Percentiles rank a stretch among this genome's conserved stretches.
These are phyloP conservation scores for Fusarium sp. DNA, from an alignment of 2,329 filamentous ascomycete species.

Conservation along the genomic window DNA sequence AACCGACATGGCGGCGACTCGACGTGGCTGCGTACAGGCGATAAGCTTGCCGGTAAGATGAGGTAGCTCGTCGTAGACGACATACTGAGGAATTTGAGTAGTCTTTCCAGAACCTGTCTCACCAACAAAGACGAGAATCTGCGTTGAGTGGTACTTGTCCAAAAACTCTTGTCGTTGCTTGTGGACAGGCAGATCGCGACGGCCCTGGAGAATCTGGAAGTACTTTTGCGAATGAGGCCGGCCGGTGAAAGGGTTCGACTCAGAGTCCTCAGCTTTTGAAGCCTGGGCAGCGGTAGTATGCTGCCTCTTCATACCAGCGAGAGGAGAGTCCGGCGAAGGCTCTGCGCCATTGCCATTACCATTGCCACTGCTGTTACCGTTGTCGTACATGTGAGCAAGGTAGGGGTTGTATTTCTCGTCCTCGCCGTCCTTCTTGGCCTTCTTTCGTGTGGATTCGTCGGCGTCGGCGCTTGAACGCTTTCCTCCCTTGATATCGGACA, in stretches of 20 bases:
- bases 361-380: constrained; percentile 52
- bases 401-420: constrained; percentile 76
- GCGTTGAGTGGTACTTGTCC: constrained; percentile 88
- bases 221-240: constrained; percentile 81
- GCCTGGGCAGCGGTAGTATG: constrained; percentile 82
- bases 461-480: constrained; percentile 58
- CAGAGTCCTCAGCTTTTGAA: constrained; percentile 77
- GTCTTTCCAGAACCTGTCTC: constrained; percentile 99
- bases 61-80: constrained; percentile 95
- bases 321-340: constrained; percentile 54
- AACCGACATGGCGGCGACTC: constrained; percentile 98
- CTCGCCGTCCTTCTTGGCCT: constrained; percentile 51
- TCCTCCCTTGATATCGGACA: constrained; percentile 52
- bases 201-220: constrained; percentile 85
- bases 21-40: constrained; percentile 95
- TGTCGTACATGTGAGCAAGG: constrained; percentile 85
- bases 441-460: constrained; percentile 55
- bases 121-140: constrained; percentile 98
- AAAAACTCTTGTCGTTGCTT: constrained; percentile 95
- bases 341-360: constrained; percentile 47
- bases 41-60: constrained; percentile 88
- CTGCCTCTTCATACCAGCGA: constrained; percentile 78
- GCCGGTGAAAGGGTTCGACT: constrained; percentile 86
- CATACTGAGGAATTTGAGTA: constrained; percentile 98
- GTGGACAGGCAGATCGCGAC: constrained; percentile 89